Evolutionary conservation across 805 yeast species (phyloP).

Genomic region (Saccharomycopsis schoenii): DNA sequence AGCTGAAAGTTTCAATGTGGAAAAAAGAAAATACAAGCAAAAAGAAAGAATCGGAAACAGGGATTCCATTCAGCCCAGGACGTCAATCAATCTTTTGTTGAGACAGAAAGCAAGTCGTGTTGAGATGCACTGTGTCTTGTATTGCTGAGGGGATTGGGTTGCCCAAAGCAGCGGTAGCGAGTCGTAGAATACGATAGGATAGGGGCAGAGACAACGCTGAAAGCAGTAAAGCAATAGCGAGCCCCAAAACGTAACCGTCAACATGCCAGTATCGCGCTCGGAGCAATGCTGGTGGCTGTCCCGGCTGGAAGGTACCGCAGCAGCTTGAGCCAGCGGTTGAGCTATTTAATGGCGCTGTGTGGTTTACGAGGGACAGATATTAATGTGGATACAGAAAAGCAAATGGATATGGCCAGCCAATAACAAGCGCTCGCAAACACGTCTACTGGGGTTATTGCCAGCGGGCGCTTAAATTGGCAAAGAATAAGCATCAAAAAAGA

Average conservation of each 20-base stretch:
- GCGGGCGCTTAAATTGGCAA: too few species aligned
- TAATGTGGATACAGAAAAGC: background rate
- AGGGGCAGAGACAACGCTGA: too few species aligned
- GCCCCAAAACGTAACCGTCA: too few species aligned
- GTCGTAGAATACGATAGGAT: too few species aligned
- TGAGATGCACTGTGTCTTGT: background rate
- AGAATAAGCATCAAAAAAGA: too few species aligned
- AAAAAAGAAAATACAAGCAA: background rate
- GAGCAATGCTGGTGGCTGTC: background rate
- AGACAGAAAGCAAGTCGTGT: background rate
- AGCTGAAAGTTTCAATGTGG: too few species aligned
- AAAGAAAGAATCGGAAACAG: background rate
- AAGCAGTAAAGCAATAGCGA: too few species aligned
- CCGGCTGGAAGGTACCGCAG: background rate
- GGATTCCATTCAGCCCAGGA: background rate
- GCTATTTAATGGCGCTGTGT: background rate
- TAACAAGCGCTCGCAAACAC: too few species aligned
- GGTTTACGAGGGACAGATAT: background rate
- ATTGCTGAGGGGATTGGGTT: background rate
- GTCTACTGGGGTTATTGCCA: too few species aligned
- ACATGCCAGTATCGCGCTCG: background rate
- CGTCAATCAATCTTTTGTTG: background rate
- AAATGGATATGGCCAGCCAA: background rate
- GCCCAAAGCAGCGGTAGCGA: background rate
- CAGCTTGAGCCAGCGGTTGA: background rate